Conservation (phyloP, 2,329 filamentous ascomycete species). For the Xylaria sp. region DNA sequence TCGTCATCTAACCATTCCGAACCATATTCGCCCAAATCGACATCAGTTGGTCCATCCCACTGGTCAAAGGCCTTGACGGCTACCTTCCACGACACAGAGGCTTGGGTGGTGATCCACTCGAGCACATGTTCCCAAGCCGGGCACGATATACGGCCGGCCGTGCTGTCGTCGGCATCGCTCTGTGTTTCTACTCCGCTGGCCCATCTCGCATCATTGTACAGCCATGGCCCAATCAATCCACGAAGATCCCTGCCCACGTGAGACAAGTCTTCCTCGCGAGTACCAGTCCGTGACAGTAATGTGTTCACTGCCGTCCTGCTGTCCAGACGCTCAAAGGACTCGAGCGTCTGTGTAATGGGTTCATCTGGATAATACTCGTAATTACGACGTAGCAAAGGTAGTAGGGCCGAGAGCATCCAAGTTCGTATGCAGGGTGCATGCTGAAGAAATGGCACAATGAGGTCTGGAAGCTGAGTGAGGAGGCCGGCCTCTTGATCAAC, state of each 20-base stretch:
- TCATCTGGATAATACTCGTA: constrained; percentile 73
- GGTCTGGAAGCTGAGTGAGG: constrained; percentile 71
- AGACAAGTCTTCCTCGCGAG: constrained; percentile 51
- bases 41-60: constrained; percentile 78
- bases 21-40: constrained; percentile 72
- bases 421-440: constrained; percentile 68
- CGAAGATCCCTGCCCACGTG: constrained; percentile 72
- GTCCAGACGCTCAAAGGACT: constrained; percentile 70
- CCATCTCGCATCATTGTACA: constrained; percentile 72
- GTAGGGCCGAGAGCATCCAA: constrained; percentile 75
- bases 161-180: constrained; percentile 40
- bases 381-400: constrained; percentile 75
- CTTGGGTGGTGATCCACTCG: constrained; percentile 71
- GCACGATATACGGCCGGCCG: constrained; percentile 53
- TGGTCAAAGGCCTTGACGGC: constrained; percentile 72
- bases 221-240: constrained; percentile 77
- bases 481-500: constrained; percentile 80
- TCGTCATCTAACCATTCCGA: constrained; percentile 68
- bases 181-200: constrained; percentile 49
- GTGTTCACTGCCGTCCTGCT: constrained; percentile 68
- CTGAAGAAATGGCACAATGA: constrained; percentile 75
- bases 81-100: constrained; percentile 68
- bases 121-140: constrained; percentile 76
- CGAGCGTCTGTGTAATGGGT: constrained; percentile 62
- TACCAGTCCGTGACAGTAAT: constrained; percentile 68